Conservation (phyloP, 768 basidiomycete species). For the Fomitopsis serialis region DNA sequence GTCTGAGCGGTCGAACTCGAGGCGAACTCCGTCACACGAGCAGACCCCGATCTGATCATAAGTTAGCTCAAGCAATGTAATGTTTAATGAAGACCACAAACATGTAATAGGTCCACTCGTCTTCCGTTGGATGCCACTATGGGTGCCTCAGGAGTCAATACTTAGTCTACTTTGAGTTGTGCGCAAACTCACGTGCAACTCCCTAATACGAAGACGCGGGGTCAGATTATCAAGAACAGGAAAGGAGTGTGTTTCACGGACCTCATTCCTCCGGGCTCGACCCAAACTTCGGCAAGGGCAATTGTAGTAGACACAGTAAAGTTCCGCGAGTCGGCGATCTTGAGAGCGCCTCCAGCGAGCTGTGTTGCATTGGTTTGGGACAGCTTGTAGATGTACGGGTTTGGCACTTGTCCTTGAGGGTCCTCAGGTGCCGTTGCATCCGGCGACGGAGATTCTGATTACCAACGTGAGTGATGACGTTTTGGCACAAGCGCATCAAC, state of each 20-base stretch:
- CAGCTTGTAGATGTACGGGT: constrained; percentile 48
- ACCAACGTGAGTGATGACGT: not conserved
- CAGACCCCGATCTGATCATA: constrained; percentile 28
- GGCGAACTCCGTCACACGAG: constrained; percentile 53
- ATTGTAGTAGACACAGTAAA: constrained; percentile 53
- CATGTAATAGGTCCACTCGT: constrained; percentile 39
- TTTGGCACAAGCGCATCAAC: constrained; percentile 1
- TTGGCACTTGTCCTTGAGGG: constrained; percentile 41
- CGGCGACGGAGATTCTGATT: constrained; percentile 15
- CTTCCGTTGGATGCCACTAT: constrained; percentile 49
- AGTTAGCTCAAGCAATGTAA: not conserved
- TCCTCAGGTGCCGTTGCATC: constrained; percentile 36
- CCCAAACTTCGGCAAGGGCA: constrained; percentile 49
- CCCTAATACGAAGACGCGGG: constrained; percentile 23
- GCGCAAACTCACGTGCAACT: constrained; percentile 38
- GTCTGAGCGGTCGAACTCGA: constrained; percentile 46
- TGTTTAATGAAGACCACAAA: not conserved
- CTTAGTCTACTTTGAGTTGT: not conserved
- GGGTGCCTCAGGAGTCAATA: not conserved
- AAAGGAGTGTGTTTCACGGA: not conserved
- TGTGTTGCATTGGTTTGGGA: constrained; percentile 40
- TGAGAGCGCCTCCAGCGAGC: constrained; percentile 51
- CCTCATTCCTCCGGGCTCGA: constrained; percentile 53
- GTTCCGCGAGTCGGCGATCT: constrained; percentile 50
- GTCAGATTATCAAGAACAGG: not conserved